Evolutionary conservation across 2,329 filamentous ascomycete genomes (phyloP), one percentile per base, ranked within the genome.

Genomic region (Parasarocladium wereldwijsianum): DNA sequence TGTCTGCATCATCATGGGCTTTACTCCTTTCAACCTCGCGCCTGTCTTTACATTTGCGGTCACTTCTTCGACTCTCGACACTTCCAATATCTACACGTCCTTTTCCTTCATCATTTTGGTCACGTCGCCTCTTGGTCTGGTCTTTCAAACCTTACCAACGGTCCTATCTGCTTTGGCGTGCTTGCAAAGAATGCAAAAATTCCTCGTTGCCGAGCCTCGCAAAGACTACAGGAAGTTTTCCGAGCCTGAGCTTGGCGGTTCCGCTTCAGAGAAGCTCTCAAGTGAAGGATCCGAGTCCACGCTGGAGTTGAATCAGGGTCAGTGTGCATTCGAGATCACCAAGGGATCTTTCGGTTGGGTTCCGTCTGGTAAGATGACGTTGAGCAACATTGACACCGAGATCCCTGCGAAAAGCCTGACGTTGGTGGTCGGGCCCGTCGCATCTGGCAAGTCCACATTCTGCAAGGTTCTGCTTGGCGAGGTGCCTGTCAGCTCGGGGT

Each of bases 71-170:
- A 29, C 30, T 4, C 36, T 54, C 14, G 40, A 42, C 8, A 37
- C 45, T 0, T 42, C 44, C 2, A 44, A 38, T 4, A 43, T 53
- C 1, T 58, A 52, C 22, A 51, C 45, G 1, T 44, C 49, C 0
- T 10, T 57, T 1, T 50, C 54, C 0, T 52, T 51, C 29, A 36
- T 59, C 6, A 32, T 45, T 0, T 43, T 60, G 1, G 37, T 59
- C 2, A 42, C 49, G 1, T 31, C 34, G 2, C 56, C 56, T 0
- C 36, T 60, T 1, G 25, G 39, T 1, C 16, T 24, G 4, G 24
- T 58, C 0, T 48, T 59, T 8, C 48, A 57, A 24, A 34, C 29
- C 2, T 35, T 57, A 3, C 52, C 55, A 0, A 16, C 19, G 0
- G 27, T 57, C 1, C 36, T 57, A 10, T 41, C 50, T 0, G 46